A percentile compares a stretch with the other conserved stretches of the same genome.
These are phyloP conservation scores for Sphagnurus paluster DNA, from an alignment of 1,284 basidiomycete genomes.

Conservation along the genomic window DNA sequence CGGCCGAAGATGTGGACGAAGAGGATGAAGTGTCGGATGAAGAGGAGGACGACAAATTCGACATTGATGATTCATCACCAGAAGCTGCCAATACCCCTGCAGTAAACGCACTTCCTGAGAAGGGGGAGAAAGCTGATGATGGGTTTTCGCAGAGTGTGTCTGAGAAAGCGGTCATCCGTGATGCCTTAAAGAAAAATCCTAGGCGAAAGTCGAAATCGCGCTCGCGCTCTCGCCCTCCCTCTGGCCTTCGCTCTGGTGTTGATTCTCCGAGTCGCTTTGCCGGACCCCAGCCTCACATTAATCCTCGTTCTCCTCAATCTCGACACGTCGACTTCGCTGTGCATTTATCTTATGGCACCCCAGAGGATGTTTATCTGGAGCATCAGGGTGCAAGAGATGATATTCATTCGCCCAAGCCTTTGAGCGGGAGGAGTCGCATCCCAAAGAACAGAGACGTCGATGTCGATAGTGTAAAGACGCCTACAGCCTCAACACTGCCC, in stretches of 20 bases:
- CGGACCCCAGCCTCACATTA: slow-evolving; percentile 62
- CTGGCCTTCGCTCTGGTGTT: slow-evolving; percentile 58
- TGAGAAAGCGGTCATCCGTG: slow-evolving; percentile 24
- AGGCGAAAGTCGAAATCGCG: slow-evolving; percentile 41
- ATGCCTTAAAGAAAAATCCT: slow-evolving; percentile 34
- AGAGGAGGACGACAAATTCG: slow-evolving; percentile 69
- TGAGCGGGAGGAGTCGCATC: slow-evolving; percentile 55
- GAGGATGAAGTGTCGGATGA: slow-evolving; percentile 45
- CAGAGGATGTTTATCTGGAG: slow-evolving; percentile 27
- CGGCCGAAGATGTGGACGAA: slow-evolving; percentile 43
- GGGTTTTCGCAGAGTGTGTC: slow-evolving; percentile 14
- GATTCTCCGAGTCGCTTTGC: slow-evolving; percentile 78
- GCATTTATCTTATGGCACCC: slow-evolving; percentile 28
- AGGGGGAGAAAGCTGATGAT: slow-evolving; percentile 22
- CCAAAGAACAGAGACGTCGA: slow-evolving; percentile 58
- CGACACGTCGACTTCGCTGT: slow-evolving; percentile 54
- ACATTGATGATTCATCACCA: slow-evolving; percentile 85
- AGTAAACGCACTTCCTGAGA: slow-evolving; percentile 14
- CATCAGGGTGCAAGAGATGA: slow-evolving; percentile 36
- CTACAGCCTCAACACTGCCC: slow-evolving; percentile 51
- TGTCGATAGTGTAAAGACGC: slow-evolving; percentile 55
- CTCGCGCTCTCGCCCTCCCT: slow-evolving; percentile 44
- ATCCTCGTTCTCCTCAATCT: slow-evolving; percentile 48
- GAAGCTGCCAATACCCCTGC: slow-evolving; percentile 37
- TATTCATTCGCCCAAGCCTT: slow-evolving; percentile 41